Evolutionary conservation across 2,329 filamentous ascomycete species (phyloP).

Genomic region (Eutypa lata): DNA sequence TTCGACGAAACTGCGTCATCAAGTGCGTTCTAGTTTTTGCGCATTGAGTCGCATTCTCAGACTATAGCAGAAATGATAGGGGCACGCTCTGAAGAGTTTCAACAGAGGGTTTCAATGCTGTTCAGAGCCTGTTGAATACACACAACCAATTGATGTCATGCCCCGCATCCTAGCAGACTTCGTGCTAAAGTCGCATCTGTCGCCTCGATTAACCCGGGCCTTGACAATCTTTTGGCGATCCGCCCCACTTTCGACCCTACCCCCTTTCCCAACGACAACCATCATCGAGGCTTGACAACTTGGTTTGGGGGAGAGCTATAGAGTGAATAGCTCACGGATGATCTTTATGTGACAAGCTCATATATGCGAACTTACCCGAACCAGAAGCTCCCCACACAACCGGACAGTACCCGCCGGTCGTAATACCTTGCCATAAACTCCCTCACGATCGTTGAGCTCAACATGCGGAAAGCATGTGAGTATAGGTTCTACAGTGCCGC

Average conservation of each 20-base stretch:
- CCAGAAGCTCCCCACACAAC: no score
- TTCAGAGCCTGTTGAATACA: neutral
- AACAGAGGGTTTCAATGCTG: neutral
- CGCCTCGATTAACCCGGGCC: constrained; percentile 15
- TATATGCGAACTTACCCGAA: no score
- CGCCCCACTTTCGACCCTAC: constrained; percentile 15
- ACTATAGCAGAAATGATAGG: neutral
- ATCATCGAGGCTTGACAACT: neutral
- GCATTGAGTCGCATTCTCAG: neutral
- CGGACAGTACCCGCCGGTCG: no score
- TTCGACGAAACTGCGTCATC: neutral
- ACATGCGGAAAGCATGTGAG: no score
- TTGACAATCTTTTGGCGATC: constrained; percentile 21
- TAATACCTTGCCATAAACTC: no score
- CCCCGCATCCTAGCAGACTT: constrained; percentile 15
- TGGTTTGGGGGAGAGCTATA: neutral
- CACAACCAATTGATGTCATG: constrained; percentile 13
- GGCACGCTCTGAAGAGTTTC: neutral
- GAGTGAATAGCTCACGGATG: no score
- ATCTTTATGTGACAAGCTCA: no score
- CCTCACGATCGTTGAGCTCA: no score
- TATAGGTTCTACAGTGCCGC: no score
- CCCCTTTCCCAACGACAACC: constrained; percentile 8
- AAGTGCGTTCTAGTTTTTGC: neutral
- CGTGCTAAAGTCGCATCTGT: neutral